A percentile compares a stretch with the other conserved stretches of the same genome.
Evolutionary conservation across 768 basidiomycete species (phyloP).

Genomic region (Mycena galopus): DNA sequence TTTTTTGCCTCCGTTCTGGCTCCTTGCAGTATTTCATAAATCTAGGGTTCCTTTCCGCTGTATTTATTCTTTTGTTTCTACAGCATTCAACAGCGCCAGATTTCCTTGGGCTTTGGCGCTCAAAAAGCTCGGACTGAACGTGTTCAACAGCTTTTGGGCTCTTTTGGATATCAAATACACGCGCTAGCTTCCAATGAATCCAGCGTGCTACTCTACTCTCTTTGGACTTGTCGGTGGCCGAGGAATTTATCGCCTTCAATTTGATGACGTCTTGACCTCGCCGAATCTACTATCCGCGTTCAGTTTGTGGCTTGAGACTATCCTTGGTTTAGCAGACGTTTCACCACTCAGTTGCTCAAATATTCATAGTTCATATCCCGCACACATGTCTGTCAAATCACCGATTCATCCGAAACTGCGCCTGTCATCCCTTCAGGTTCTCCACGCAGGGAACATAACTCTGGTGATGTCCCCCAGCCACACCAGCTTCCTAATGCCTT

Average conservation of each 20-base stretch:
- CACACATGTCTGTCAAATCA: not conserved
- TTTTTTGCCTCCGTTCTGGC: not conserved
- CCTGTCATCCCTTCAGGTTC: not conserved
- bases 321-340: too few species aligned
- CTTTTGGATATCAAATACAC: not conserved
- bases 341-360: too few species aligned
- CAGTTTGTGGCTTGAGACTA: too few species aligned
- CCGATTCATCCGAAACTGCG: not conserved
- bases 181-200: not conserved
- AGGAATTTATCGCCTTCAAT: not conserved
- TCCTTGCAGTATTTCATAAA: too few species aligned
- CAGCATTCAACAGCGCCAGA: too few species aligned
- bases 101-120: too few species aligned
- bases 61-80: too few species aligned
- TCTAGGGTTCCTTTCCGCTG: too few species aligned
- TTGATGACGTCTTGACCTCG: not conserved
- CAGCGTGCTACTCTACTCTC: not conserved
- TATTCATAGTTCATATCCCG: too few species aligned
- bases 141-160: not conserved
- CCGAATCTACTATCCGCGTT: too few species aligned
- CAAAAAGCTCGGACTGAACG: too few species aligned
- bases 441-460: slow-evolving; percentile 4
- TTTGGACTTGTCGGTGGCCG: not conserved
- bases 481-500: not conserved
- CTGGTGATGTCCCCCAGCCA: not conserved